Conservation (phyloP, 768 basidiomycete species). For the Psilocybe sp. region DNA sequence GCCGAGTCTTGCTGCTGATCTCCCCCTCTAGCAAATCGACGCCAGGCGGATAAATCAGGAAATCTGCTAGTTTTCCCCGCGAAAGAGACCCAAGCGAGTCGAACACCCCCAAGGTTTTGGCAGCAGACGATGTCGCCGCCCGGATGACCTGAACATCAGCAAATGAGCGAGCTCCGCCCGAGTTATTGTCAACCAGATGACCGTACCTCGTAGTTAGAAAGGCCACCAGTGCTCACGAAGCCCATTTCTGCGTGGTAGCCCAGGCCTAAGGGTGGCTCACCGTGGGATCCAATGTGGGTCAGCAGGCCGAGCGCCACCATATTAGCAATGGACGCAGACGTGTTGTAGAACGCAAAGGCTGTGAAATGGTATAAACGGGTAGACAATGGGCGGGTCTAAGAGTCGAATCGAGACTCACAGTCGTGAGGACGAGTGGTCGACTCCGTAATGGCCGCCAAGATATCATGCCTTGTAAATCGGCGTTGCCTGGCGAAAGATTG, state of each 20-base stretch:
- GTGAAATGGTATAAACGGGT: constrained; percentile 3
- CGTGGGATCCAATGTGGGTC: constrained; percentile 72
- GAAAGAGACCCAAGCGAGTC: constrained; percentile 61
- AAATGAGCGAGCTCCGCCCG: neutral
- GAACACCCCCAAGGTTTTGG: constrained; percentile 61
- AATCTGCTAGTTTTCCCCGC: constrained; percentile 68
- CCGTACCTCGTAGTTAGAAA: constrained; percentile 67
- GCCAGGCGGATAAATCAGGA: constrained; percentile 61
- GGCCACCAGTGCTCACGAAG: constrained; percentile 59
- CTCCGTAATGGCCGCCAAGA: constrained; percentile 57
- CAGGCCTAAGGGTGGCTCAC: constrained; percentile 68
- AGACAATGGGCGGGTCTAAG: neutral
- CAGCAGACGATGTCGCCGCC: constrained; percentile 67
- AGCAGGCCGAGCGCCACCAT: constrained; percentile 64
- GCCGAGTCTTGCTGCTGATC: constrained; percentile 43
- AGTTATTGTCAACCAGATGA: neutral
- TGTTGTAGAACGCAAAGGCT: constrained; percentile 70
- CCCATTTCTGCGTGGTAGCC: constrained; percentile 78
- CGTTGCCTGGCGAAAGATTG: constrained; percentile 43
- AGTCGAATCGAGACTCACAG: constrained; percentile 38
- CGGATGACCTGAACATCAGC: constrained; percentile 47
- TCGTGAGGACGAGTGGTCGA: constrained; percentile 55
- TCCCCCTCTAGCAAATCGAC: constrained; percentile 55
- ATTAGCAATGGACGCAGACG: constrained; percentile 62
- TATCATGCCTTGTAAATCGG: constrained; percentile 62